These are phyloP conservation scores for Boehmeria nivea DNA, from an alignment of 306 rosid genomes.

Conservation along the genomic window DNA sequence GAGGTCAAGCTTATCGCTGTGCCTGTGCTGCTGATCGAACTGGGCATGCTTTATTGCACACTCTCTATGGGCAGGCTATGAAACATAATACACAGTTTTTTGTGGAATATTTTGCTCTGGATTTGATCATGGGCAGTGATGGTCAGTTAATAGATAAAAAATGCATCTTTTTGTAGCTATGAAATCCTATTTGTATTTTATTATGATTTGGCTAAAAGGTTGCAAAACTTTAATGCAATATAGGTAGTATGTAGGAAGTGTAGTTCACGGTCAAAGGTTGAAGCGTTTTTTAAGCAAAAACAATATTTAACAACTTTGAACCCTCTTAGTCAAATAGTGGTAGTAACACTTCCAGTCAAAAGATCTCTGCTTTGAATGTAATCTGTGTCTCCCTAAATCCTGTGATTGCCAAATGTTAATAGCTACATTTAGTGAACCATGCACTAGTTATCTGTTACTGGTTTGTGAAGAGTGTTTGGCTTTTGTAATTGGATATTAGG, in stretches of 20 bases:
- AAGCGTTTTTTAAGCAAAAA: too few species aligned
- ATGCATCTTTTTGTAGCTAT: too few species aligned
- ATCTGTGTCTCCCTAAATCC: too few species aligned
- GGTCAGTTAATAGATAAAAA: slow-evolving; percentile 39
- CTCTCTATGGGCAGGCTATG: slow-evolving; percentile 93
- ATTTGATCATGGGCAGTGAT: slow-evolving; percentile 68
- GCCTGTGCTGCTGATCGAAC: slow-evolving; percentile 97
- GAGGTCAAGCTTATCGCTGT: slow-evolving; percentile 94
- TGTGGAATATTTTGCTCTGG: slow-evolving; percentile 88
- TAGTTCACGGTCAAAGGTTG: too few species aligned
- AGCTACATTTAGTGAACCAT: too few species aligned
- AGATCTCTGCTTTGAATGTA: not conserved
- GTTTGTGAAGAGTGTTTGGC: not conserved
- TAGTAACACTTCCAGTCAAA: too few species aligned
- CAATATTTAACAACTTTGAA: not conserved
- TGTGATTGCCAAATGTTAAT: too few species aligned
- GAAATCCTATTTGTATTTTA: not conserved
- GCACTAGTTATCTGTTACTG: too few species aligned
- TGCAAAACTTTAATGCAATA: not conserved
- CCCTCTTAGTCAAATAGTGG: not conserved
- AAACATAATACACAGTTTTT: slow-evolving; percentile 83
- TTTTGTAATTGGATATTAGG: slow-evolving; percentile 44
- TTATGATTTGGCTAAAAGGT: not conserved
- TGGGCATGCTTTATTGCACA: slow-evolving; percentile 83
- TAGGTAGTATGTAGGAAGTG: too few species aligned